A percentile compares a stretch with the other conserved stretches of the same genome.
Conservation (phyloP, 345 rosid genomes). For the Triadica sebifera region DNA sequence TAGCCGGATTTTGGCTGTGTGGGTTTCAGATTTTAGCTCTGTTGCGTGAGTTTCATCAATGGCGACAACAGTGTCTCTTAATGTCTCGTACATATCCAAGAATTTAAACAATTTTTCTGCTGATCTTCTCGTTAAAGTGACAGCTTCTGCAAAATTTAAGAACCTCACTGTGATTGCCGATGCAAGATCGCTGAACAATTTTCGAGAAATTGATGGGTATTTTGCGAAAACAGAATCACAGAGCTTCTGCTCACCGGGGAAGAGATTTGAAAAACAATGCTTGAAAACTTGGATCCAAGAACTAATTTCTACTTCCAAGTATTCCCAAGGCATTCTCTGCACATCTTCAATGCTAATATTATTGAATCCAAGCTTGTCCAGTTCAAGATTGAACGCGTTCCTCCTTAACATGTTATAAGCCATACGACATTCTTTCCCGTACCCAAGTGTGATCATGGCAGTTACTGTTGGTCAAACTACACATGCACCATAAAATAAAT, state of each 20-base stretch:
- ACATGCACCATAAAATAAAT: too few species aligned
- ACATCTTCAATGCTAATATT: conserved; percentile 24
- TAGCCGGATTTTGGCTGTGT: conserved; percentile 6
- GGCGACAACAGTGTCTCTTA: conserved; percentile 9
- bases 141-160: conserved; percentile 22
- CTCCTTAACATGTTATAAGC: conserved; percentile 17
- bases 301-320: conserved; percentile 19
- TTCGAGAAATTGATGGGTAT: conserved; percentile 6
- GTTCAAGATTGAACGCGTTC: conserved; percentile 2
- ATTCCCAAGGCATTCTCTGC: conserved; percentile 22
- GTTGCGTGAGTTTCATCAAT: conserved; percentile 4
- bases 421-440: conserved; percentile 21
- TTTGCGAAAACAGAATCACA: conserved; percentile 12
- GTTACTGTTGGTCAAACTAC: too few species aligned
- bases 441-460: conserved; percentile 23
- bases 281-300: conserved; percentile 11
- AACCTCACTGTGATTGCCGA: conserved; percentile 13
- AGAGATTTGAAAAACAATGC: conserved; percentile 16
- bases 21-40: conserved; percentile 11
- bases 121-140: conserved; percentile 19
- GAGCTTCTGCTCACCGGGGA: conserved; percentile 16
- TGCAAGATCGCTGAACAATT: conserved; percentile 10
- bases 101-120: conserved; percentile 30
- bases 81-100: conserved; percentile 25
- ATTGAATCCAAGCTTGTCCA: conserved; percentile 17